phyloP scores from a whole-genome alignment of 768 basidiomycete genomes.

The Crucibulum laeve region DNA sequence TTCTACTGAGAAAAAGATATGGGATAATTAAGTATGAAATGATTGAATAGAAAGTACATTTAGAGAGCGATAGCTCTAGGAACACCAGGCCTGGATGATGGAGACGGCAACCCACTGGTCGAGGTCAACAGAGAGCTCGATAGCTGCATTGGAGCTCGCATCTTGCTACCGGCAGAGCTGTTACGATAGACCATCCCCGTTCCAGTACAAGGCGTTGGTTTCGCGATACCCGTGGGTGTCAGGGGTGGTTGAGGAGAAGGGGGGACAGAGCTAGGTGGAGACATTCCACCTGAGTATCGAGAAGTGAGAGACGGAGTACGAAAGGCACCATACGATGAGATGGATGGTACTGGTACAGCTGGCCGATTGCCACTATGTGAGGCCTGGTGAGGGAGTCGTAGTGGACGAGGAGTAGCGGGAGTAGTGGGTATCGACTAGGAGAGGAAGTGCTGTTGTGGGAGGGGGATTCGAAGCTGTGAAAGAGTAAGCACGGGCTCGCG shows the following conservation, averaged over 20 bases:
- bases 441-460: conserved; percentile 6
- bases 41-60: neutral
- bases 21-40: neutral
- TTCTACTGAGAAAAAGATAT: neutral
- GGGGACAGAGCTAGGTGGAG: neutral
- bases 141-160: conserved; percentile 1
- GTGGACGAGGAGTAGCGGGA: conserved; percentile 10
- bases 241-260: neutral
- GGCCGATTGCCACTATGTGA: conserved; percentile 22
- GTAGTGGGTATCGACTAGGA: conserved; percentile 5
- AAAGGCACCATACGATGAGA: conserved; percentile 9
- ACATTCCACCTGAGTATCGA: neutral
- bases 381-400: conserved; percentile 25
- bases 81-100: neutral
- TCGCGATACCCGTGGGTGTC: neutral
- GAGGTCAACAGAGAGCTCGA: neutral
- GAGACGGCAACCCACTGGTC: neutral
- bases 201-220: conserved; percentile 2
- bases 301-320: neutral
- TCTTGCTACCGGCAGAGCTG: neutral
- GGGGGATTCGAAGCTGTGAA: conserved; percentile 10
- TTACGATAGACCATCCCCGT: conserved; percentile 5
- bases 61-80: conserved; percentile 3
- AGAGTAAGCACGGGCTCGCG: conserved; percentile 19
- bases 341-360: conserved; percentile 27